Conservation (phyloP, 371 early-diverging fungal genomes). For the Circinella minor region DNA sequence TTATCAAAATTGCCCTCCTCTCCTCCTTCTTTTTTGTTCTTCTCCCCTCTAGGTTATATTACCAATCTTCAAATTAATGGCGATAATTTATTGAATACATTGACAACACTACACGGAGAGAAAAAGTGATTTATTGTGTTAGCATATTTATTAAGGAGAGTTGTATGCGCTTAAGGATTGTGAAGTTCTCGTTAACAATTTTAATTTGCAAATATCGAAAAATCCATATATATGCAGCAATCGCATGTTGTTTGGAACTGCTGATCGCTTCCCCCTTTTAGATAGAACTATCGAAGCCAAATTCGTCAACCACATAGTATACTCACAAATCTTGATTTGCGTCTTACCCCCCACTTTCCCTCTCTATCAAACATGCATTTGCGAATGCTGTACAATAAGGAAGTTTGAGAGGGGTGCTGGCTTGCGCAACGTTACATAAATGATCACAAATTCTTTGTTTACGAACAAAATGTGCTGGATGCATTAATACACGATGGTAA, state of each 20-base stretch:
- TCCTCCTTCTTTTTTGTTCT: no score
- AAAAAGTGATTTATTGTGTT: not conserved
- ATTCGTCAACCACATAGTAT: not conserved
- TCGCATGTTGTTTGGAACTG: constrained; percentile 6
- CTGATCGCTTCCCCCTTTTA: constrained; percentile 7
- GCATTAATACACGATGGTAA: constrained; percentile 10
- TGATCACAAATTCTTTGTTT: not conserved
- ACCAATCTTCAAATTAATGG: no score
- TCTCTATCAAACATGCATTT: not conserved
- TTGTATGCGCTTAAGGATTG: not conserved
- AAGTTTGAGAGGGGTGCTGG: no score
- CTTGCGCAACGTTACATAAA: constrained; percentile 9
- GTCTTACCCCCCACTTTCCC: not conserved
- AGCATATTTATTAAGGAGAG: not conserved
- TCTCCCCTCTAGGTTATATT: no score
- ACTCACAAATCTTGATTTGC: not conserved
- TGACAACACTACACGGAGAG: no score
- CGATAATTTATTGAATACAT: no score
- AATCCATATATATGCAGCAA: not conserved
- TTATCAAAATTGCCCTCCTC: no score
- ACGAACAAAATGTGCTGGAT: not conserved
- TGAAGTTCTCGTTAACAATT: not conserved
- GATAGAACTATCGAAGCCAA: not conserved
- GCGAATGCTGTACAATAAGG: not conserved
- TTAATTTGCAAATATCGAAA: constrained; percentile 5